A percentile compares a stretch with the other conserved stretches of the same genome.
Evolutionary conservation across 495 filamentous ascomycete genomes (phyloP).

Genomic region (Aspergillus avenaceus): DNA sequence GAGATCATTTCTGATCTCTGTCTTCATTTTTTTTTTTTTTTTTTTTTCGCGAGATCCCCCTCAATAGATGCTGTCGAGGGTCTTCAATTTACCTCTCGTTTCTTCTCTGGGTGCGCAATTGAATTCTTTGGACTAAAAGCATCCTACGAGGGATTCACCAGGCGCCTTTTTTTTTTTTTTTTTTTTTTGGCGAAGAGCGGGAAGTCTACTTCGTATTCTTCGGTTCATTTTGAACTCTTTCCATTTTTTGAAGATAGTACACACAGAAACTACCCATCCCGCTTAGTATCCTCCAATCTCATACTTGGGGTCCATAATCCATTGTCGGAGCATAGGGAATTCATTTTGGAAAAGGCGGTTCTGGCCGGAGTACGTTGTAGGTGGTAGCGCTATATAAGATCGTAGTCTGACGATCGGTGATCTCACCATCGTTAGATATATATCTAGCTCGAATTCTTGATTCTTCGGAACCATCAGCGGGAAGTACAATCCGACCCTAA

Average conservation of each 20-base stretch:
- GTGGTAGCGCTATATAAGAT: not conserved
- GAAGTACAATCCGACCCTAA: not conserved
- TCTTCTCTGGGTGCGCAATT: not conserved
- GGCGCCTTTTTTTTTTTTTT: no score
- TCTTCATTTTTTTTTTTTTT: slow-evolving; percentile 3
- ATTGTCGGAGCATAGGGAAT: not conserved
- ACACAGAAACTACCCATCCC: no score
- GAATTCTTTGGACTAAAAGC: not conserved
- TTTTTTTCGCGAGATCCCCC: not conserved
- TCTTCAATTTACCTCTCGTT: not conserved
- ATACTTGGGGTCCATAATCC: not conserved
- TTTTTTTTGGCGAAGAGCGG: slow-evolving; percentile 8
- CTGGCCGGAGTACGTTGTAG: not conserved
- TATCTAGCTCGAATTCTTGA: no score
- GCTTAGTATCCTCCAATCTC: not conserved
- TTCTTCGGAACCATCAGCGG: no score
- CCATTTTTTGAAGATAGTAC: no score
- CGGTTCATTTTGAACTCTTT: no score
- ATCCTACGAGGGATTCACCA: no score
- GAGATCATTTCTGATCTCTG: not conserved
- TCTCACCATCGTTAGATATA: no score
- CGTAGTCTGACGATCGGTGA: not conserved
- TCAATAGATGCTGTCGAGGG: not conserved
- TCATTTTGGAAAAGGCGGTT: not conserved
- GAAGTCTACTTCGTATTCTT: no score